Evolutionary conservation across 305 asterid genomes (phyloP), one percentile per base, ranked within the genome.

Genomic region (Solanum hybrid): DNA sequence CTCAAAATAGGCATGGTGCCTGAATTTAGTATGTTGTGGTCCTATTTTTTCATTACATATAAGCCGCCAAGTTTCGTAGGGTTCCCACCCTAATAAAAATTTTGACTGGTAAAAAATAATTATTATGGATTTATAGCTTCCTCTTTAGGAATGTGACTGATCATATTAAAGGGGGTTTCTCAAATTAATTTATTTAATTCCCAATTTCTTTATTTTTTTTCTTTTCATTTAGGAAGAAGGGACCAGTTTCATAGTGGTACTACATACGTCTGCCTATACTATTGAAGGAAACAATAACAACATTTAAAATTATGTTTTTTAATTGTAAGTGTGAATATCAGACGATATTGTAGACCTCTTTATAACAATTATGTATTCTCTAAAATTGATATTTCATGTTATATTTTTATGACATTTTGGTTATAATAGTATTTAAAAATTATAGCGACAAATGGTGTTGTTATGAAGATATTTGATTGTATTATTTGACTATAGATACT

Each of bases 11-110:
- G 95, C 92, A 92, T 78, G 89, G 73, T 89, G 89, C 90, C 84
- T 91, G 82, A 89, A 93, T 88, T 91, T 85, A 78, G 90, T 93
- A 92, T 81, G 78, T 77, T 51, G 95, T 95, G 97, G 96, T 93
- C 98, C 97, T 95, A 37, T 24, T 69, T 15, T 89, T 90, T 89
- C 37, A 91, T 92, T 93, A 93, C 90, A 91, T 78, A 37, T 42
- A 85, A 91, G 90, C 93, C 91, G 90, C 90, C 93, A 89, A 73
- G 88, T 91, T 42, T 93, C 26, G 92, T 92, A 90, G 92, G 88
- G 89, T 73, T 88, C 56, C 90, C 38, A 17, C 90, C 89, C 81
- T 90, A 10, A 92, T 72, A 90, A 12, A 56, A 92, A 34, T 87
- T 87, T 90, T 91, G 93, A 91, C 93, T 36, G 64, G 84, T 89